Evolutionary conservation across 306 rosid species (phyloP).

Genomic region (Carpinus fangiana): DNA sequence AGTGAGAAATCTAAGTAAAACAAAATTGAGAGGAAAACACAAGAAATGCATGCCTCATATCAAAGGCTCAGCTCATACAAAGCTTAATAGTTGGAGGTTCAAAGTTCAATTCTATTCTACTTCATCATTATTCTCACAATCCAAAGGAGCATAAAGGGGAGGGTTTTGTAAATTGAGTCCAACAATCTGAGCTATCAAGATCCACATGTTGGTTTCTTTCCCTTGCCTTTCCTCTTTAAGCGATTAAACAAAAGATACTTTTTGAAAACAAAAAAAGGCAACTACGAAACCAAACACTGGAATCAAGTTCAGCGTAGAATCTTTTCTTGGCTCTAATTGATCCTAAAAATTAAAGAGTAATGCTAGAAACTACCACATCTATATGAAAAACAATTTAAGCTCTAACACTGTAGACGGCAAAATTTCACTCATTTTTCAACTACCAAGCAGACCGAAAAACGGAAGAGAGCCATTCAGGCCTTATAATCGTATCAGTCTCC

Average conservation of each 20-base stretch:
- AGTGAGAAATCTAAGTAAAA: neutral
- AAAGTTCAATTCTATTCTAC: neutral
- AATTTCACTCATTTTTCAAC: neutral
- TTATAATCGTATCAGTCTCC: neutral
- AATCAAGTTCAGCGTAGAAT: neutral
- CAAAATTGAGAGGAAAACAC: neutral
- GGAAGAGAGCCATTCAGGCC: neutral
- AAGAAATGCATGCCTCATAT: neutral
- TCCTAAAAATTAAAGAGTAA: no score
- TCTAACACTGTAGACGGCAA: neutral
- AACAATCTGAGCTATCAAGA: neutral
- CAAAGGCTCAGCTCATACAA: slow-evolving; percentile 2
- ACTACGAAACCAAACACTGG: slow-evolving; percentile 10
- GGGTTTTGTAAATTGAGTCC: neutral
- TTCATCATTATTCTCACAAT: neutral
- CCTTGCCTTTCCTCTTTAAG: neutral
- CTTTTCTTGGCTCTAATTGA: no score
- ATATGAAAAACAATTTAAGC: neutral
- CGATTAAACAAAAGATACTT: neutral
- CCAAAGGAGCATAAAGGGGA: neutral
- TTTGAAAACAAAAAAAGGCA: neutral
- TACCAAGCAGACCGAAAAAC: neutral
- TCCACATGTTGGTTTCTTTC: neutral
- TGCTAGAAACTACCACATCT: neutral
- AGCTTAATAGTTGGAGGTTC: slow-evolving; percentile 18